These are phyloP conservation scores for Trichoderma virens DNA, from an alignment of 495 filamentous ascomycete species.

Conservation along the genomic window DNA sequence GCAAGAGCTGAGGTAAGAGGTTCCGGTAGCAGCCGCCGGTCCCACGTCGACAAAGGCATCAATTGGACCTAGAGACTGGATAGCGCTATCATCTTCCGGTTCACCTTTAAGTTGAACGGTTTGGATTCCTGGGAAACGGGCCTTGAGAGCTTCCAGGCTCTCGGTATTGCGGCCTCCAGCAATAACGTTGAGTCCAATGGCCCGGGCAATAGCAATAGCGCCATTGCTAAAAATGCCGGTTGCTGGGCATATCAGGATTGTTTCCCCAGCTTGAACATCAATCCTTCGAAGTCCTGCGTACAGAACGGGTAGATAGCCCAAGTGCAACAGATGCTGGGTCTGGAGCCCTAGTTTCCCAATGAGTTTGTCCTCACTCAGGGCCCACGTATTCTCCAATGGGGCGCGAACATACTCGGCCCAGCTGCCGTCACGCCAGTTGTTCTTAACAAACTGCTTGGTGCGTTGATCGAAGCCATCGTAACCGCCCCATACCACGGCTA, in stretches of 20 bases:
- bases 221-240: conserved; percentile 44
- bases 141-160: conserved; percentile 19
- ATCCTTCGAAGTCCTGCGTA: conserved; percentile 47
- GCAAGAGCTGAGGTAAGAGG: conserved; percentile 32
- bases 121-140: conserved; percentile 23
- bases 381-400: conserved; percentile 34
- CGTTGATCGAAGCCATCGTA: conserved; percentile 14
- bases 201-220: conserved; percentile 39
- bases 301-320: conserved; percentile 28
- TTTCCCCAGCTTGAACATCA: conserved; percentile 43
- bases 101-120: conserved; percentile 36
- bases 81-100: conserved; percentile 26
- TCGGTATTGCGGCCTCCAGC: conserved; percentile 44
- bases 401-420: conserved; percentile 35
- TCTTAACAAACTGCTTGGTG: conserved; percentile 22
- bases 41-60: conserved; percentile 45
- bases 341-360: conserved; percentile 23
- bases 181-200: conserved; percentile 47
- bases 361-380: conserved; percentile 29
- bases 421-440: conserved; percentile 30
- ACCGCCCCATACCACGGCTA: conserved; percentile 30
- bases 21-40: conserved; percentile 28
- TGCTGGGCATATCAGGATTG: conserved; percentile 44
- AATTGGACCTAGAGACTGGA: conserved; percentile 24
- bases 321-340: conserved; percentile 20